Conservation (phyloP, 805 yeast genomes). For the Lachancea lanzarotensis region DNA sequence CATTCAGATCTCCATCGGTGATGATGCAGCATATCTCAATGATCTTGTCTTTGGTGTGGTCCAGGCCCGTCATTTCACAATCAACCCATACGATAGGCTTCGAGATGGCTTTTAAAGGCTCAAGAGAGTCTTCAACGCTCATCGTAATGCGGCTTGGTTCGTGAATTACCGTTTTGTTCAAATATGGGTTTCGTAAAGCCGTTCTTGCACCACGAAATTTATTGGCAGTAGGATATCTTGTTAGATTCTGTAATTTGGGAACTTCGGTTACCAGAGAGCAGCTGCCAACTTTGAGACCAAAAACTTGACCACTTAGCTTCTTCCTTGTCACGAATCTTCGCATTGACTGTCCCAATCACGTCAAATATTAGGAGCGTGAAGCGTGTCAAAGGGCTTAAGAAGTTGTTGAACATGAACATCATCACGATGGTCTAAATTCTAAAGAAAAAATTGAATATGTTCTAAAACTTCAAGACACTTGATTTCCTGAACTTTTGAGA, state of each 20-base stretch:
- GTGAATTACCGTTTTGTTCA: neutral
- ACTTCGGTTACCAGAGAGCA: neutral
- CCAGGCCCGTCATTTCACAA: conserved; percentile 97
- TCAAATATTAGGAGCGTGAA: neutral
- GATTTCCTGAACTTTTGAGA: too few relatives aligned
- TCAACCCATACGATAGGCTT: conserved; percentile 84
- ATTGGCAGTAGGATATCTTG: too few relatives aligned
- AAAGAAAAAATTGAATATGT: too few relatives aligned
- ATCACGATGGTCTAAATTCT: too few relatives aligned
- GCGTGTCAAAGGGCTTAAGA: too few relatives aligned
- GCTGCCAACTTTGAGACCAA: neutral
- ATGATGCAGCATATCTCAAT: conserved; percentile 88
- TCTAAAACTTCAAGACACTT: too few relatives aligned
- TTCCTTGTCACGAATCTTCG: neutral
- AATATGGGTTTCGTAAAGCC: conserved; percentile 1
- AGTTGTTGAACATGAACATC: too few relatives aligned
- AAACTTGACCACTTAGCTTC: neutral
- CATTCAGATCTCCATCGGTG: conserved; percentile 73
- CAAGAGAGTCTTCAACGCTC: neutral
- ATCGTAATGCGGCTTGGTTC: neutral
- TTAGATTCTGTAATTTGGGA: neutral
- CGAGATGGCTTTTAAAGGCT: conserved; percentile 4
- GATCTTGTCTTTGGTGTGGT: conserved; percentile 71
- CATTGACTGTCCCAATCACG: neutral
- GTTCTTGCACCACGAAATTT: too few relatives aligned